Base-by-base conservation (phyloP, 768 basidiomycete species). In the Bullera alba region DNA sequence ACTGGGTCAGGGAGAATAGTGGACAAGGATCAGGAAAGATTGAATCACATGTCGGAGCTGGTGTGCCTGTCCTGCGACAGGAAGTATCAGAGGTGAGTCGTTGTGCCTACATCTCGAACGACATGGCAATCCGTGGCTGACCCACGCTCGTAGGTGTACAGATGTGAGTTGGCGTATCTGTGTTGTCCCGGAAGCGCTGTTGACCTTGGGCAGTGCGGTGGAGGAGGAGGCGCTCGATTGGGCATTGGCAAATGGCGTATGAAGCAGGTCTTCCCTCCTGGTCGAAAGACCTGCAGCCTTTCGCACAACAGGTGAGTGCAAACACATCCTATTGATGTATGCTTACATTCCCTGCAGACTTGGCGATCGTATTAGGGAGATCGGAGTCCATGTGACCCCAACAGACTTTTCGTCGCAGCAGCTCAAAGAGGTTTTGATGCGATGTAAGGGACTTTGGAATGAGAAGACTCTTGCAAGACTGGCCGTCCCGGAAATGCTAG, bases 201-300 rank as follows among this genome's bases (percentile, higher is more conserved):
- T 55, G 46, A 56, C 38, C 3, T 1, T 10, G n/a, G n/a, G 2
- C 38, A 69, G 57, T 70, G 68, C 43, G 68, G 72, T 21, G 72
- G 72, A 21, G 72, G 72, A 1, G 72, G 72, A 14, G 70, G 72
- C 16, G 60, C 68, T 1, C 26, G 71, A 34, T 44, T 69, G 12
- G 72, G 72, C 3, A 72, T 72, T 16, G 72, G 72, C 7, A 73
- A 72, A 51, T 73, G 71, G 71, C 54, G 72, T 2, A 56, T 61
- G 45, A 70, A 69, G 47, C 66, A 72, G 47, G 62, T 72, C n/a
- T 73, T 73, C 57, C 62, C 57, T 21, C 60, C 61, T 7, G 66
- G 66, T 12, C 56, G 71, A 16, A 71, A 70, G 52, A 73, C 72
- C 5, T 73, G 72, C 42, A 54, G 57, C 22, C 47, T 73, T 3